phyloP scores from a whole-genome alignment of 1,284 basidiomycete species.

The Irpex rosettiformis region DNA sequence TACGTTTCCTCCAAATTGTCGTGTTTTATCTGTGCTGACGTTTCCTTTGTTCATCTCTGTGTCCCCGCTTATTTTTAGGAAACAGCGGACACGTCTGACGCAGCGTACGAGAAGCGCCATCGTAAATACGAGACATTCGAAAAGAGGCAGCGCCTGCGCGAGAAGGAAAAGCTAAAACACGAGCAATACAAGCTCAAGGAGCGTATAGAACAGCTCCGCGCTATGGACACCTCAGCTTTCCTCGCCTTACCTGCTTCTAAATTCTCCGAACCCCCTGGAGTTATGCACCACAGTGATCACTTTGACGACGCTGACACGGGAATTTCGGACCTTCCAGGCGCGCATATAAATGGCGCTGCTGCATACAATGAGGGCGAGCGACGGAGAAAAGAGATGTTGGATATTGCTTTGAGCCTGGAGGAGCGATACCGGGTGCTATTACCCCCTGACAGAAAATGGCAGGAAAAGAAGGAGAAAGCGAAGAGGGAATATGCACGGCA shows the following conservation, averaged over 20 bases:
- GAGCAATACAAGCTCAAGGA: constrained; percentile 90
- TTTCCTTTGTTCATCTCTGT: not conserved
- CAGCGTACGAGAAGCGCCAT: constrained; percentile 81
- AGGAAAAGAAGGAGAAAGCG: constrained; percentile 19
- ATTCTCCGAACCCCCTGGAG: constrained; percentile 39
- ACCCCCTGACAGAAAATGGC: constrained; percentile 48
- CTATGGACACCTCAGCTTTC: constrained; percentile 69
- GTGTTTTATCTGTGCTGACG: constrained; percentile 13
- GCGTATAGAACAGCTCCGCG: constrained; percentile 80
- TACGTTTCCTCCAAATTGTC: constrained; percentile 35
- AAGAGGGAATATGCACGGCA: constrained; percentile 11
- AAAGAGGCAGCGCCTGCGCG: constrained; percentile 78
- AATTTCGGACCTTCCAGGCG: constrained; percentile 27
- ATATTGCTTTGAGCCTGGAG: constrained; percentile 59
- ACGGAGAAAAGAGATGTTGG: constrained; percentile 66
- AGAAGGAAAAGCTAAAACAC: constrained; percentile 87
- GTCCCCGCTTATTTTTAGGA: constrained; percentile 36
- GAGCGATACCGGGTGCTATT: constrained; percentile 67
- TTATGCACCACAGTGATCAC: constrained; percentile 26
- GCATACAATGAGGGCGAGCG: constrained; percentile 62
- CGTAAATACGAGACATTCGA: constrained; percentile 85
- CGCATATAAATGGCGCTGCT: constrained; percentile 38
- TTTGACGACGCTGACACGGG: constrained; percentile 21
- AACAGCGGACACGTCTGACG: constrained; percentile 75
- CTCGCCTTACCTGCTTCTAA: constrained; percentile 53